A percentile compares a stretch with the other conserved stretches of the same genome.
Evolutionary conservation across 2,329 filamentous ascomycete genomes (phyloP).

Genomic region (Penicillium sp.): DNA sequence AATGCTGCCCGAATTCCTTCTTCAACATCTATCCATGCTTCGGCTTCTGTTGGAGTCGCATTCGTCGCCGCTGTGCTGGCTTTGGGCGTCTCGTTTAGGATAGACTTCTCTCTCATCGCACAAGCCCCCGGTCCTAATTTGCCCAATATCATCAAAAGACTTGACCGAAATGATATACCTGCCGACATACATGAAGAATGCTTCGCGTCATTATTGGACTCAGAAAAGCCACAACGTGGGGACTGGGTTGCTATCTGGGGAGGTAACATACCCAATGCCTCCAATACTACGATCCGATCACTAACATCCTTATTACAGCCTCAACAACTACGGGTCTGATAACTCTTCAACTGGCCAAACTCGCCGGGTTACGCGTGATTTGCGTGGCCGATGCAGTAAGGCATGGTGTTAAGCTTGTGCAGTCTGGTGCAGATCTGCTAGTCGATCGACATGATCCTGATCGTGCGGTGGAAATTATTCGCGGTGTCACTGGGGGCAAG

Average conservation of each 20-base stretch:
- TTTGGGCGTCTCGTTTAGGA: slow-evolving; percentile 66
- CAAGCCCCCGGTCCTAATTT: slow-evolving; percentile 59
- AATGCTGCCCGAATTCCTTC: slow-evolving; percentile 63
- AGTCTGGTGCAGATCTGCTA: slow-evolving; percentile 59
- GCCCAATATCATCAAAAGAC: slow-evolving; percentile 47
- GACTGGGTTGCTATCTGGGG: slow-evolving; percentile 76
- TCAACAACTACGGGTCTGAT: slow-evolving; percentile 69
- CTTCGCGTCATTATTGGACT: slow-evolving; percentile 51
- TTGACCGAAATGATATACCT: slow-evolving; percentile 53
- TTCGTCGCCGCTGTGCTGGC: slow-evolving; percentile 67
- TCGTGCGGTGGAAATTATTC: slow-evolving; percentile 64
- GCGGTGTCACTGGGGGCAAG: slow-evolving; percentile 54
- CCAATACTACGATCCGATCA: background rate
- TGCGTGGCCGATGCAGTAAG: slow-evolving; percentile 65
- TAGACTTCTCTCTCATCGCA: slow-evolving; percentile 54
- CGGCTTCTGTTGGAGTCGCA: slow-evolving; percentile 65
- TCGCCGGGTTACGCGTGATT: slow-evolving; percentile 63
- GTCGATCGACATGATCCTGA: slow-evolving; percentile 66
- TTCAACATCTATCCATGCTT: slow-evolving; percentile 52
- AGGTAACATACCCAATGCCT: slow-evolving; percentile 41
- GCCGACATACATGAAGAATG: slow-evolving; percentile 63
- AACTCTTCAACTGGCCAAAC: slow-evolving; percentile 64
- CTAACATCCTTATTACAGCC: slow-evolving; percentile 34
- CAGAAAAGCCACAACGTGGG: slow-evolving; percentile 56
- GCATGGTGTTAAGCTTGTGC: slow-evolving; percentile 59